Evolutionary conservation across 768 basidiomycete species (phyloP), one percentile per base, ranked within the genome.

Genomic region (Suillus alpinus): DNA sequence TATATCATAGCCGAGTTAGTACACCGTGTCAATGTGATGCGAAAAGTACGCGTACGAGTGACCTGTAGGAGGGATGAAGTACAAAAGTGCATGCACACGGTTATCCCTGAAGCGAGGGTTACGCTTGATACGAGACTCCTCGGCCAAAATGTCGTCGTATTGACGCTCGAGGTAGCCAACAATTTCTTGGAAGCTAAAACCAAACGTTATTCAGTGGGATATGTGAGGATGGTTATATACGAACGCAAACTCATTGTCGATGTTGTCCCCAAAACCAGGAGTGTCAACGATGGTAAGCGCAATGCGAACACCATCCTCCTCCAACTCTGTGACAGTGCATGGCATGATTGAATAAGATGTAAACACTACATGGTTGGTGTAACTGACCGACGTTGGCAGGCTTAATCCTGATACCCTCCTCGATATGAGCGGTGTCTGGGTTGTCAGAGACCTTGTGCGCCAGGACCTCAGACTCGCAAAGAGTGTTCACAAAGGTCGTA

Each of bases 61-160:
- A 1, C 95, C 95, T n/a, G 95, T 98, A 5, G 97, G 97, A 46
- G 95, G 89, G 78, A 98, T 98, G 73, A 99, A 99, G 80, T 98
- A 98, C 59, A 99, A 83, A 59, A 98, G 81, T 29, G 95, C 96
- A 66, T 98, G 97, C 2, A 98, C 88, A 65, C 97, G 85, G 81
- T 98, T 98, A 76, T 99, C 97, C 72, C 95, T 88, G 86, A 98
- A 99, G 64, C 97, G 90, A 34, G 96, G 95, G 77, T 98, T 98
- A 83, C 97, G 95, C 81, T 97, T 98, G 79, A 99, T 99, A 66
- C 97, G 86, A 58, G 94, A 96, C 79, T 99, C 97, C 74, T 98
- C 96, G 4, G 96, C 95, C 65, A 99, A 81, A 71, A 98, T 96
- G 68, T 99, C 95, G 63, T 99, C 97, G 77, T 98, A 98, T 86